These are phyloP conservation scores for Ligustrum vulgare DNA, from an alignment of 257 asterid genomes.

Conservation along the genomic window DNA sequence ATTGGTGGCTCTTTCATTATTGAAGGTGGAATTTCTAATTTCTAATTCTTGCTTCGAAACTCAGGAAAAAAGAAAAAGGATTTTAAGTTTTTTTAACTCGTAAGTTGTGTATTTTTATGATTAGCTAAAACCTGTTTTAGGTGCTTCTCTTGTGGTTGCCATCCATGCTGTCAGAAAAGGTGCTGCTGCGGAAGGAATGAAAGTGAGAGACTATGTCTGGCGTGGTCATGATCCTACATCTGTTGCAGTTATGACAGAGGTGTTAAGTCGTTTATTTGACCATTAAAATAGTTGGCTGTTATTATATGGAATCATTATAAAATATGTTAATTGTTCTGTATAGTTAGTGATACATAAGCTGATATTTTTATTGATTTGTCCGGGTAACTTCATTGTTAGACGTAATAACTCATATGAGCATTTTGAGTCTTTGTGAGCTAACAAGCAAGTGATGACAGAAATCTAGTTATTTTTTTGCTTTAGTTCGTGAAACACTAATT, in stretches of 20 bases:
- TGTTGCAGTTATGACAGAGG: constrained; percentile 99
- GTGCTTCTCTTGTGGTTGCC: constrained; percentile 92
- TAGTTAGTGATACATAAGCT: constrained; percentile 8
- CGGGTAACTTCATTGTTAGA: too few relatives aligned
- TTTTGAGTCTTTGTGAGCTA: too few relatives aligned
- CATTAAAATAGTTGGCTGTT: constrained; percentile 8
- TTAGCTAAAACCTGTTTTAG: constrained; percentile 40
- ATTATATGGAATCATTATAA: background rate
- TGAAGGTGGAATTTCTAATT: background rate
- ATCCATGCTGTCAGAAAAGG: constrained; percentile 87
- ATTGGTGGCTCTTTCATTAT: background rate
- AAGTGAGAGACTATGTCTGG: constrained; percentile 87
- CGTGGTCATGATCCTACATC: constrained; percentile 99
- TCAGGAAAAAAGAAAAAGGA: background rate
- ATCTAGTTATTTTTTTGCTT: too few relatives aligned
- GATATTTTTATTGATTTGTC: background rate
- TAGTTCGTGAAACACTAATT: too few relatives aligned
- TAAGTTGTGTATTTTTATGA: constrained; percentile 16
- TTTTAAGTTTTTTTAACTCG: background rate
- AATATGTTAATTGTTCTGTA: background rate
- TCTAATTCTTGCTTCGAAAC: background rate
- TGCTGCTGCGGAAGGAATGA: constrained; percentile 99
- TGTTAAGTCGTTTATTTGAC: constrained; percentile 31
- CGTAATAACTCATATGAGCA: too few relatives aligned
- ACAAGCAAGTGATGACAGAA: too few relatives aligned